A percentile compares a stretch with the other conserved stretches of the same genome.
These are phyloP conservation scores for Simplicillium sp. DNA, from an alignment of 2,329 filamentous ascomycete species.

Conservation along the genomic window DNA sequence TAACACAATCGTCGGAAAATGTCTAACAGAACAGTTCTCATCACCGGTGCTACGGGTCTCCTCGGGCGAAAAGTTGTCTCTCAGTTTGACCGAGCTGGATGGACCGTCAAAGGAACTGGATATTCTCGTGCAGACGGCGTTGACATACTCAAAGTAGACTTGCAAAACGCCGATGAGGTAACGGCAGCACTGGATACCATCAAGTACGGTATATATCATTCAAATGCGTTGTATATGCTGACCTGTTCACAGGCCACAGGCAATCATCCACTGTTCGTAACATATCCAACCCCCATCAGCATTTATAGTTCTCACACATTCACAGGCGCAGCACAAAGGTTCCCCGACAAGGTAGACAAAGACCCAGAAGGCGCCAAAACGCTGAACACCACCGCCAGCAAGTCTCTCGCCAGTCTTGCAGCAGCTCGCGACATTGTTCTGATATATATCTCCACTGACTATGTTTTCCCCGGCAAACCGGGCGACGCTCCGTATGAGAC, in stretches of 20 bases:
- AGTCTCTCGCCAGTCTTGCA: slow-evolving; percentile 56
- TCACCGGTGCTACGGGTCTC: slow-evolving; percentile 79
- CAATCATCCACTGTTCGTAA: slow-evolving; percentile 68
- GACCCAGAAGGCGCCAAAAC: slow-evolving; percentile 66
- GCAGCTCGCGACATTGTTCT: slow-evolving; percentile 51
- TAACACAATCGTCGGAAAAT: slow-evolving; percentile 5
- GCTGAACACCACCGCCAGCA: slow-evolving; percentile 66
- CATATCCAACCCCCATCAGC: background rate
- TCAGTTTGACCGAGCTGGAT: slow-evolving; percentile 53
- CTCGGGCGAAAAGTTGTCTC: slow-evolving; percentile 70
- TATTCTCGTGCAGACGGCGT: slow-evolving; percentile 64
- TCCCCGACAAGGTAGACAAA: slow-evolving; percentile 74
- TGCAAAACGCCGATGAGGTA: slow-evolving; percentile 37
- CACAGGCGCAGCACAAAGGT: slow-evolving; percentile 75
- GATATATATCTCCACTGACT: slow-evolving; percentile 76
- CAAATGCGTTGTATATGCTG: background rate
- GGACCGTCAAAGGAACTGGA: slow-evolving; percentile 65
- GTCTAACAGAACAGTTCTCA: slow-evolving; percentile 44
- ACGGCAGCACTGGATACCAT: slow-evolving; percentile 39
- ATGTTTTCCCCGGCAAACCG: slow-evolving; percentile 62
- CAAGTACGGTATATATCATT: slow-evolving; percentile 32
- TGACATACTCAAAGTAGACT: slow-evolving; percentile 52
- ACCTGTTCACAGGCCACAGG: slow-evolving; percentile 48
- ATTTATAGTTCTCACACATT: slow-evolving; percentile 1
- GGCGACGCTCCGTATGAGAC: slow-evolving; percentile 80